Conservation (phyloP, 2,329 filamentous ascomycete genomes). For the Penicillium olsonii region DNA sequence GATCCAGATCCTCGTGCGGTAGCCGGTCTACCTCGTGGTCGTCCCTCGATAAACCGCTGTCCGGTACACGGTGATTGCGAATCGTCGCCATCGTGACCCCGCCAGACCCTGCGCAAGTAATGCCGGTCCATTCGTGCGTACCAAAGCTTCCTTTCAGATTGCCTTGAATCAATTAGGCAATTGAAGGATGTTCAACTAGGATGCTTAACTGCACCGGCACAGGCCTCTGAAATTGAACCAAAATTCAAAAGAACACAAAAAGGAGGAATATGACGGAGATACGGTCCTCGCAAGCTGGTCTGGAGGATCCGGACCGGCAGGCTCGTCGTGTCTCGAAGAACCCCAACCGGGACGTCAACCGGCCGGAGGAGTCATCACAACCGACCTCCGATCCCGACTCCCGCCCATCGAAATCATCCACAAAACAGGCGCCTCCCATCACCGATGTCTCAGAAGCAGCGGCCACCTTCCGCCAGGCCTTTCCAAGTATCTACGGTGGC, state of each 20-base stretch:
- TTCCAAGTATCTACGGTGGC: conserved; percentile 37
- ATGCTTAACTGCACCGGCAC: conserved; percentile 31
- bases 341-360: conserved; percentile 20
- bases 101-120: conserved; percentile 30
- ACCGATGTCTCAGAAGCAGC: conserved; percentile 33
- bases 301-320: conserved; percentile 32
- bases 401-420: conserved; percentile 26
- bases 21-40: conserved; percentile 32
- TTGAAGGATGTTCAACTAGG: conserved; percentile 32
- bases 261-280: conserved; percentile 36
- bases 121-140: conserved; percentile 33
- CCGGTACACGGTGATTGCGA: conserved; percentile 28
- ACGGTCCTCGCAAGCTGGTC: conserved; percentile 30
- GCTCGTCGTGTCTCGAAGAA: conserved; percentile 24
- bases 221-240: conserved; percentile 18
- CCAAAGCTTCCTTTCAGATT: conserved; percentile 27
- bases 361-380: conserved; percentile 25
- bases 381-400: conserved; percentile 25
- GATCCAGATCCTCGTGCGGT: conserved; percentile 31
- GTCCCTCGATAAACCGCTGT: conserved; percentile 25
- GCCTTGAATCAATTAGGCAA: conserved; percentile 20
- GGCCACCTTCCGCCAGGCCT: conserved; percentile 34
- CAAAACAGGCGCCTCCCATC: conserved; percentile 29
- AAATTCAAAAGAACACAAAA: conserved; percentile 4
- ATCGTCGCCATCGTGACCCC: conserved; percentile 17